phyloP scores from a whole-genome alignment of 2,329 filamentous ascomycete genomes.

The Alternaria dauci region DNA sequence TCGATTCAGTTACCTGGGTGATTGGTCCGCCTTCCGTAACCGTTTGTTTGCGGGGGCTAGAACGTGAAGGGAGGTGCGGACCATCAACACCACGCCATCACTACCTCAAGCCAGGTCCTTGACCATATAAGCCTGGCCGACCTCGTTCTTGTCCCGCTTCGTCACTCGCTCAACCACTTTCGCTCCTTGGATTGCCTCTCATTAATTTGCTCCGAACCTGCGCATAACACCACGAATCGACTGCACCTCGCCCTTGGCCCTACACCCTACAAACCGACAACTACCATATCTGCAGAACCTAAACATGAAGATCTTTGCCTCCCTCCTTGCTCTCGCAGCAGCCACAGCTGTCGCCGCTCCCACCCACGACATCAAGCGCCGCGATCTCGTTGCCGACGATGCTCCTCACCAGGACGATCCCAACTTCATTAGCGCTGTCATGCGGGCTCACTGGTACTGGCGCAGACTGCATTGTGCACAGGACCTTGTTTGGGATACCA shows the following conservation, averaged over 20 bases:
- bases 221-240: slow-evolving; percentile 27
- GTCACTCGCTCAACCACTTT: slow-evolving; percentile 1
- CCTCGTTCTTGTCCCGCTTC: slow-evolving; percentile 8
- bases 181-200: slow-evolving; percentile 14
- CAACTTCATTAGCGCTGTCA: slow-evolving; percentile 43
- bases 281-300: not conserved
- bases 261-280: not conserved
- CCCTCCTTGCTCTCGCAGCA: slow-evolving; percentile 30
- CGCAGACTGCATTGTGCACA: slow-evolving; percentile 48
- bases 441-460: slow-evolving; percentile 51
- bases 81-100: slow-evolving; percentile 20
- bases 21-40: slow-evolving; percentile 6
- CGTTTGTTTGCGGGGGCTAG: slow-evolving; percentile 24
- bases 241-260: slow-evolving; percentile 20
- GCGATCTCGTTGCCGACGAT: slow-evolving; percentile 27
- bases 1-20: not conserved
- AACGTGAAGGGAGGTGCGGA: slow-evolving; percentile 21
- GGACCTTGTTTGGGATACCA: slow-evolving; percentile 44
- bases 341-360: slow-evolving; percentile 37
- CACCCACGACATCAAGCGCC: slow-evolving; percentile 20
- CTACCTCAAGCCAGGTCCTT: slow-evolving; percentile 11
- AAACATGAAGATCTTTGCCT: slow-evolving; percentile 40
- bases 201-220: slow-evolving; percentile 17
- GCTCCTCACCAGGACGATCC: slow-evolving; percentile 39
- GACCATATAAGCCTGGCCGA: slow-evolving; percentile 20